Conservation (phyloP, 2,329 filamentous ascomycete genomes). For the Aspergillus jensenii region DNA sequence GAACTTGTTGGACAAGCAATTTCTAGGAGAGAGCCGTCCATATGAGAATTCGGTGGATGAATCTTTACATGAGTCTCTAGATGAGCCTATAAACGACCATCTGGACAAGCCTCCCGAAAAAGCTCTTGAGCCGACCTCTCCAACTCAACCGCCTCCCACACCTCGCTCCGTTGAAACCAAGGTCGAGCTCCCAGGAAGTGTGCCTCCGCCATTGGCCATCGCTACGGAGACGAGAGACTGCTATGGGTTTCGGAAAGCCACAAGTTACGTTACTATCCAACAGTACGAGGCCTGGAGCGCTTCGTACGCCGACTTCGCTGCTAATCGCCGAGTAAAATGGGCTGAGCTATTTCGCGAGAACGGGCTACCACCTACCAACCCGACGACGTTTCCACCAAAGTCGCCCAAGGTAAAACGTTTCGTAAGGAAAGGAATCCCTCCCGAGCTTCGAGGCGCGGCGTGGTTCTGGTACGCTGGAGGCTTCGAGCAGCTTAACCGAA, state of each 20-base stretch:
- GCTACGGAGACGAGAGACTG: conserved; percentile 62
- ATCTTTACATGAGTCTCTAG: not conserved
- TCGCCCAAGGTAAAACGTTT: conserved; percentile 85
- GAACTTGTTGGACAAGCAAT: conserved; percentile 16
- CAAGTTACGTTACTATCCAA: conserved; percentile 71
- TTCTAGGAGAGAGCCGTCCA: conserved; percentile 12
- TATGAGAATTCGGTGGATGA: conserved; percentile 5
- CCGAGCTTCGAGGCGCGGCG: conserved; percentile 89
- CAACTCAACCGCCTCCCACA: not conserved
- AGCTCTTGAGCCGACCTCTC: not conserved
- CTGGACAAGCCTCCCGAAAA: not conserved
- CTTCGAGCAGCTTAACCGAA: conserved; percentile 71
- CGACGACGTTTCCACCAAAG: conserved; percentile 74
- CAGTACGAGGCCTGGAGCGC: conserved; percentile 82
- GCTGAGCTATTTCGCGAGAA: conserved; percentile 72
- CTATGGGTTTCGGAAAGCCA: conserved; percentile 90
- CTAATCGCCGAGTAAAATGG: conserved; percentile 80
- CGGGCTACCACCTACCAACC: conserved; percentile 68
- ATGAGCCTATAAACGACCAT: not conserved
- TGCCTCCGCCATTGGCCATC: conserved; percentile 37
- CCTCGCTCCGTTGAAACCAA: conserved; percentile 18
- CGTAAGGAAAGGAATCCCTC: conserved; percentile 88
- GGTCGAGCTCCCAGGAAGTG: conserved; percentile 34
- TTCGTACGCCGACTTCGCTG: conserved; percentile 72
- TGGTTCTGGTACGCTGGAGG: conserved; percentile 98